Evolutionary conservation across 1,284 basidiomycete species (phyloP), one percentile per base, ranked within the genome.

Genomic region (Thecaphora frezii): DNA sequence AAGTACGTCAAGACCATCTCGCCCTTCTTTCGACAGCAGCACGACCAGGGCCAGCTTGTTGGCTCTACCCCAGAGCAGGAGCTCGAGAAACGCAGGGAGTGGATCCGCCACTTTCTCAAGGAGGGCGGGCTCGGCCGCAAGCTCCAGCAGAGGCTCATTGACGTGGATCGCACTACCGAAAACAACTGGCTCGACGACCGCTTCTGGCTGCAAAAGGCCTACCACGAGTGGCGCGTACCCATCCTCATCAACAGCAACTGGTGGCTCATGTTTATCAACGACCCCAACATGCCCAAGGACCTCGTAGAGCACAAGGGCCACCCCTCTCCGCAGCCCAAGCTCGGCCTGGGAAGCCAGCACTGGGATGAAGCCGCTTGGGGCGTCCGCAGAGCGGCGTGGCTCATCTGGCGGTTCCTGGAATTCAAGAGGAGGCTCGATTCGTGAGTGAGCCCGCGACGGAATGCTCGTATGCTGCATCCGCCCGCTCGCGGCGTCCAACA

Each of bases 141-240:
- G 30, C 84, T 90, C 21, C 93, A 97, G 80, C 86, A 90, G 52
- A 85, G 93, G 46, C 82, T 98, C 48, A 82, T 87, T 73, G 91
- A 90, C 50, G 85, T 97, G 44, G 92, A 97, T 81, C 86, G 85
- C 69, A 82, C 83, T 2, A 93, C 92, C 8, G 89, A 90, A 0
- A 84, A 89, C 80, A 97, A 96, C 79, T 97, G 94, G 94, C 85
- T 98, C 14, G 87, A 96, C 71, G 93, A 97, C 80, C 91, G 90
- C 51, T 89, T 93, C 73, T 97, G 94, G 94, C 82, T 88, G 54
- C 87, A 89, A 68, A 88, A 89, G 67, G 88, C 91, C 0, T 98
- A 97, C 80, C 87, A 91, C 60, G 89, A 92, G 80, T 91, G 88
- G 87, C 86, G 93, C 43, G 86, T 86, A 1, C 91, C 94, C 0